Percentiles rank a stretch among this genome's conserved stretches.
Evolutionary conservation across 192 early-diverging fungal genomes (phyloP).

Genomic region (Backusella tuberculispora): DNA sequence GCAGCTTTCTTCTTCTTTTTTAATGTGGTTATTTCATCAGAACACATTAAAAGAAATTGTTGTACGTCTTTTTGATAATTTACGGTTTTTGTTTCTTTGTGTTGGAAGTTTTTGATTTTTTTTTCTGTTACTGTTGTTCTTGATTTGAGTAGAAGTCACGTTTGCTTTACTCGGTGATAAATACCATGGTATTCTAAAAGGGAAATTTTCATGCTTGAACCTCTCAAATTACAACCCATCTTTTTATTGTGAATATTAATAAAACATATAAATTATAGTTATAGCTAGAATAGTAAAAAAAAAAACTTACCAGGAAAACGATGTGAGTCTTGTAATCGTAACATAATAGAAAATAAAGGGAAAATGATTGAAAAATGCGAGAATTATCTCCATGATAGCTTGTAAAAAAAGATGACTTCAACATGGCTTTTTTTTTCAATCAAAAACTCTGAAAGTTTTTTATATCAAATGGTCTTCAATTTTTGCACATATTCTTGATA

Average conservation of each 20-base stretch:
- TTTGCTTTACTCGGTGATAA: conserved; percentile 9
- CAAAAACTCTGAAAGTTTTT: too few relatives aligned
- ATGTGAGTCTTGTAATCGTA: conserved; percentile 84
- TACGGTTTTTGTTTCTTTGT: background rate
- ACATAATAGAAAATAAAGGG: conserved; percentile 91
- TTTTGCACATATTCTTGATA: too few relatives aligned
- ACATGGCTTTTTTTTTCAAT: conserved; percentile 72
- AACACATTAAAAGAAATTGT: too few relatives aligned
- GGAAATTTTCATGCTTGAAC: conserved; percentile 29
- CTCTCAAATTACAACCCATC: conserved; percentile 42
- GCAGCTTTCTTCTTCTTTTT: too few relatives aligned
- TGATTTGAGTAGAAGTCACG: background rate
- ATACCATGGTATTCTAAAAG: conserved; percentile 26
- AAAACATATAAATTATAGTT: conserved; percentile 30
- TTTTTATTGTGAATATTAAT: conserved; percentile 15
- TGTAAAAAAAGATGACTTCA: conserved; percentile 79
- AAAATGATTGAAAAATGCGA: conserved; percentile 96
- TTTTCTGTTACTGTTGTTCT: background rate
- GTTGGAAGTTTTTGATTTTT: background rate
- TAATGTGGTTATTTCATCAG: too few relatives aligned
- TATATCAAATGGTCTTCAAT: too few relatives aligned
- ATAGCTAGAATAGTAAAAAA: conserved; percentile 36
- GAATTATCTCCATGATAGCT: conserved; percentile 78
- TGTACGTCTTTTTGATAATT: too few relatives aligned
- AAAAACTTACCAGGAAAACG: conserved; percentile 78